These are phyloP conservation scores for Vigna unguiculata DNA, from an alignment of 306 rosid genomes.

Conservation along the genomic window DNA sequence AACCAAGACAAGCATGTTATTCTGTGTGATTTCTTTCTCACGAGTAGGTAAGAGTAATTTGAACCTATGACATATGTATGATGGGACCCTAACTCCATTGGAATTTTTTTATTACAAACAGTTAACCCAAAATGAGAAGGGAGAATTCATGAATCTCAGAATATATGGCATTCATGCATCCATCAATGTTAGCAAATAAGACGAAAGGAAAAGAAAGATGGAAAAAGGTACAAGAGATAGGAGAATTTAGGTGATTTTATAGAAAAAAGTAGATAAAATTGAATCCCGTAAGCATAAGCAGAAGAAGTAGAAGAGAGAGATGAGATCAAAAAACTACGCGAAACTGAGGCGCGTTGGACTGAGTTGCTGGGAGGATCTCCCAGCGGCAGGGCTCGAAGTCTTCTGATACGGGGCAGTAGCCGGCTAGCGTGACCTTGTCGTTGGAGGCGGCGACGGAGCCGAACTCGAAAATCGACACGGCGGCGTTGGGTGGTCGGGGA, in stretches of 20 bases:
- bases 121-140: background rate
- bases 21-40: background rate
- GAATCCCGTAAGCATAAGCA: background rate
- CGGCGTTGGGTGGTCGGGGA: constrained; percentile 59
- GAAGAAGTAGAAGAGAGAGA: background rate
- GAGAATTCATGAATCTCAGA: background rate
- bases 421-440: constrained; percentile 94
- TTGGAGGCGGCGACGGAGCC: constrained; percentile 75
- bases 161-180: background rate
- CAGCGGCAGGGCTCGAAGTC: constrained; percentile 98
- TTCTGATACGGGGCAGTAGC: constrained; percentile 93
- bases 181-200: background rate
- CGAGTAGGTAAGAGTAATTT: background rate
- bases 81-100: background rate
- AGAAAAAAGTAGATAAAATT: constrained; percentile 33
- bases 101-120: background rate
- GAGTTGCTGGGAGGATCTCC: constrained; percentile 84
- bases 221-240: background rate
- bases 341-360: constrained; percentile 87
- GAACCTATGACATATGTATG: background rate
- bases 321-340: constrained; percentile 73
- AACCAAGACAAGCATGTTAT: background rate
- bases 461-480: constrained; percentile 77
- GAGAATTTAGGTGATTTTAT: background rate
- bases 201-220: background rate